Conservation (phyloP, 2,329 filamentous ascomycete species). For the Xylariaceae sp. region DNA sequence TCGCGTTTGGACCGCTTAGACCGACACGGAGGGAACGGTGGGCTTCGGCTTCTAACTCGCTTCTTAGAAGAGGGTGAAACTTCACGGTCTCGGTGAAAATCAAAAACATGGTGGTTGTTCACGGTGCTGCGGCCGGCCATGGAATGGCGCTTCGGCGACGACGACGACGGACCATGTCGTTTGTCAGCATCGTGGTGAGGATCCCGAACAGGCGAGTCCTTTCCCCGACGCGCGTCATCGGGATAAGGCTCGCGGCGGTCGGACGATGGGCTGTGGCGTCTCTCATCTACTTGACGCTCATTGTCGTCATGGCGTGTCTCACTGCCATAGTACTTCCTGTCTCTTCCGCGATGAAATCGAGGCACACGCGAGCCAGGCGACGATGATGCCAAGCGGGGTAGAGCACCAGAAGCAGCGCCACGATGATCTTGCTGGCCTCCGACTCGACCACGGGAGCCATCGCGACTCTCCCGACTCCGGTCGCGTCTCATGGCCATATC, state of each 20-base stretch:
- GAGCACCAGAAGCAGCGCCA: constrained; percentile 21
- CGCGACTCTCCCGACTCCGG: constrained; percentile 33
- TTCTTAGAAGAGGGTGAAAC: constrained; percentile 39
- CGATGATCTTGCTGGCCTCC: constrained; percentile 30
- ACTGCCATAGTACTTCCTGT: constrained; percentile 24
- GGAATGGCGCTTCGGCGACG: constrained; percentile 27
- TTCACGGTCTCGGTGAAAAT: constrained; percentile 30
- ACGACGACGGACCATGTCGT: constrained; percentile 30
- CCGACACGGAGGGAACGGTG: constrained; percentile 34
- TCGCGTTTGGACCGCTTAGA: constrained; percentile 42
- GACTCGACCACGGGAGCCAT: constrained; percentile 34
- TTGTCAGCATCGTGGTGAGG: constrained; percentile 25
- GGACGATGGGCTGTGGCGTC: constrained; percentile 36
- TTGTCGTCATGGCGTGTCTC: constrained; percentile 32
- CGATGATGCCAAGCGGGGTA: constrained; percentile 22
- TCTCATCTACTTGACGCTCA: constrained; percentile 31
- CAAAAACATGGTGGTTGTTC: constrained; percentile 32
- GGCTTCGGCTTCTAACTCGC: constrained; percentile 40
- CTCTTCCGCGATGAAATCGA: constrained; percentile 24
- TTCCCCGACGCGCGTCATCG: constrained; percentile 22
- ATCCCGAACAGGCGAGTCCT: constrained; percentile 21
- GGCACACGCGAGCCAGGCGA: constrained; percentile 25
- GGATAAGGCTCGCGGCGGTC: constrained; percentile 36
- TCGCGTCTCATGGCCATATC: constrained; percentile 41
- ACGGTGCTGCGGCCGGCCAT: constrained; percentile 19